These are phyloP conservation scores for Falciphora oryzae DNA, from an alignment of 2,329 filamentous ascomycete species.

Conservation along the genomic window DNA sequence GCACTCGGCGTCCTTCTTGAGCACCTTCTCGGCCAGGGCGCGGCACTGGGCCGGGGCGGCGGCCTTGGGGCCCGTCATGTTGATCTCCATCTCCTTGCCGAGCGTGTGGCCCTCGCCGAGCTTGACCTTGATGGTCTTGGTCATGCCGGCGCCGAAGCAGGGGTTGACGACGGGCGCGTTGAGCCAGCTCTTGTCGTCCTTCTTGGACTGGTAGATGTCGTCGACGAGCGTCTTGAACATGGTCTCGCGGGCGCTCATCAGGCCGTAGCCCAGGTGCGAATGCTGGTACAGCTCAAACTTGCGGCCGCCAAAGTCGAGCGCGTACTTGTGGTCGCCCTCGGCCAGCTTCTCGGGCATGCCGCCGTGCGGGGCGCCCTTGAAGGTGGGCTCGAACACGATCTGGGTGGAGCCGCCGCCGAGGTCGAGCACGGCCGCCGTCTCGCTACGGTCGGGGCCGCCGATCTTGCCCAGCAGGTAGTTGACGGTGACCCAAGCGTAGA, in stretches of 20 bases:
- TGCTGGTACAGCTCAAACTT: constrained; percentile 95
- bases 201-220: constrained; percentile 60
- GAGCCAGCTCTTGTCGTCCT: constrained; percentile 60
- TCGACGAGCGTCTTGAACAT: constrained; percentile 73
- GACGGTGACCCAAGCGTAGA: constrained; percentile 98
- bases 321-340: constrained; percentile 94
- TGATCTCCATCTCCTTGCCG: constrained; percentile 61
- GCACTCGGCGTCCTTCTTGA: constrained; percentile 82
- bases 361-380: constrained; percentile 63
- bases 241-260: constrained; percentile 89
- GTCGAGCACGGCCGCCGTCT: constrained; percentile 92
- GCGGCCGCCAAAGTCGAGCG: constrained; percentile 77
- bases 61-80: constrained; percentile 78
- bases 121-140: constrained; percentile 65
- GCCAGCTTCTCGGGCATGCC: constrained; percentile 82
- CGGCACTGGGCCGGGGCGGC: constrained; percentile 83
- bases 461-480: constrained; percentile 99
- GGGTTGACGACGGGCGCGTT: constrained; percentile 70
- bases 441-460: constrained; percentile 80
- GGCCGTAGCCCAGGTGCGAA: constrained; percentile 91
- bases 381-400: constrained; percentile 97
- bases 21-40: constrained; percentile 79
- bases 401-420: constrained; percentile 95
- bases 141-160: constrained; percentile 78
- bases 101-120: constrained; percentile 62